Conservation (phyloP, 345 rosid species). For the Salix udensis region DNA sequence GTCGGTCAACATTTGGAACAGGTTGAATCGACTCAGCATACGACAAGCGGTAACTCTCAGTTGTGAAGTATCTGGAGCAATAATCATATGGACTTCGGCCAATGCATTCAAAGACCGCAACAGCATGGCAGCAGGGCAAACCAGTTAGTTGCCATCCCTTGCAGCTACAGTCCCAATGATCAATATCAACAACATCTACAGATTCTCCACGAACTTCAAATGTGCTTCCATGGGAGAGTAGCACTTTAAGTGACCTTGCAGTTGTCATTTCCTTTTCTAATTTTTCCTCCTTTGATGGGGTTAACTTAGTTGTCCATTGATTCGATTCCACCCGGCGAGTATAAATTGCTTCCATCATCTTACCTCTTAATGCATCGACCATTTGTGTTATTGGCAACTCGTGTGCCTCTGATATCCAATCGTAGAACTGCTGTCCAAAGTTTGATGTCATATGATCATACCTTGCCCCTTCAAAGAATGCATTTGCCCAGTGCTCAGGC, state of each 20-base stretch:
- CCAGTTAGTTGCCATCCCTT: constrained; percentile 71
- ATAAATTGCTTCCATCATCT: constrained; percentile 82
- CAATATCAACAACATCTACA: constrained; percentile 52
- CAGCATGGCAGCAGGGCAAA: constrained; percentile 79
- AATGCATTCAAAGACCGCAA: constrained; percentile 56
- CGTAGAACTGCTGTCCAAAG: constrained; percentile 71
- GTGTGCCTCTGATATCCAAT: constrained; percentile 86
- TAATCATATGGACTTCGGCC: constrained; percentile 69
- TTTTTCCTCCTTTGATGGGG: constrained; percentile 76
- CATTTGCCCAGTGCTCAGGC: constrained; percentile 89
- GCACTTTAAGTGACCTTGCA: constrained; percentile 49
- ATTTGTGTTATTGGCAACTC: constrained; percentile 92
- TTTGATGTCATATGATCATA: constrained; percentile 69
- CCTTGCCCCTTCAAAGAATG: constrained; percentile 68
- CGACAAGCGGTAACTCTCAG: constrained; percentile 18
- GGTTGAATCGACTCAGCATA: constrained; percentile 47
- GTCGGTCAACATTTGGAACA: constrained; percentile 68
- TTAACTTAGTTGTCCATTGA: constrained; percentile 66
- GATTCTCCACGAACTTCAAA: constrained; percentile 75
- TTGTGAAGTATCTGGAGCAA: constrained; percentile 44
- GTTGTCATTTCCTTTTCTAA: constrained; percentile 51
- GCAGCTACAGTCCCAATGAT: constrained; percentile 77
- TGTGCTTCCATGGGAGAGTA: constrained; percentile 41
- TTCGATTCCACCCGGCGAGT: constrained; percentile 58
- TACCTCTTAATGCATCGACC: constrained; percentile 68